Conservation (phyloP, 257 asterid species). For the Solanum tacnaense region DNA sequence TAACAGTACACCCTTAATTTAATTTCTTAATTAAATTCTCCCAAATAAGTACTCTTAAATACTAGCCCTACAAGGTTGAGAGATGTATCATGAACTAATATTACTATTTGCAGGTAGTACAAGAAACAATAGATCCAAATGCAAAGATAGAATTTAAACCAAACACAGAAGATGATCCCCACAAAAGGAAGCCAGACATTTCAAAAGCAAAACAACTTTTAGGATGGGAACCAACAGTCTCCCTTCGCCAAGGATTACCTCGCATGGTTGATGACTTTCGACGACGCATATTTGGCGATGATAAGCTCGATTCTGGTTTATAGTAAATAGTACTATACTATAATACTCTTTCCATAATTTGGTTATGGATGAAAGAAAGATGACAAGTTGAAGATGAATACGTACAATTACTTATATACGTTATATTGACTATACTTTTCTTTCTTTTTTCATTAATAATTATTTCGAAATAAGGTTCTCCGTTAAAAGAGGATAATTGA, state of each 20-base stretch:
- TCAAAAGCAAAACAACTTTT: slow-evolving; percentile 66
- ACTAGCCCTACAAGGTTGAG: not conserved
- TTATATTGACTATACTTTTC: not conserved
- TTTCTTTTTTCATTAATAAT: not conserved
- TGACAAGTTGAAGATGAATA: not conserved
- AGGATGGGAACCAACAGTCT: slow-evolving; percentile 65
- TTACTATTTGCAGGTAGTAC: slow-evolving; percentile 46
- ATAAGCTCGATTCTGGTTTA: not conserved
- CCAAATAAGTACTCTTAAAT: not conserved
- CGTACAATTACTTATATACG: not conserved
- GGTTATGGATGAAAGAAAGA: not conserved
- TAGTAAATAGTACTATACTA: not conserved
- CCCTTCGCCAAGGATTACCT: slow-evolving; percentile 76
- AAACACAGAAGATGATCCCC: slow-evolving; percentile 85
- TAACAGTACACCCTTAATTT: not conserved
- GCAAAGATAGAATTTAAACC: slow-evolving; percentile 69
- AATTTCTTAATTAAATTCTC: not conserved
- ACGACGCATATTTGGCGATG: slow-evolving; percentile 44
- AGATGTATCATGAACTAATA: not conserved
- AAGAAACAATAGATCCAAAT: slow-evolving; percentile 63
- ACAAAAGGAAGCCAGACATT: slow-evolving; percentile 80
- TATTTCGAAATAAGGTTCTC: not conserved
- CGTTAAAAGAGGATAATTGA: not conserved
- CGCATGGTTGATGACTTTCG: slow-evolving; percentile 71
- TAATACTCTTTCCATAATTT: not conserved